Conservation (phyloP, 805 yeast species). For the Candida schatavii region DNA sequence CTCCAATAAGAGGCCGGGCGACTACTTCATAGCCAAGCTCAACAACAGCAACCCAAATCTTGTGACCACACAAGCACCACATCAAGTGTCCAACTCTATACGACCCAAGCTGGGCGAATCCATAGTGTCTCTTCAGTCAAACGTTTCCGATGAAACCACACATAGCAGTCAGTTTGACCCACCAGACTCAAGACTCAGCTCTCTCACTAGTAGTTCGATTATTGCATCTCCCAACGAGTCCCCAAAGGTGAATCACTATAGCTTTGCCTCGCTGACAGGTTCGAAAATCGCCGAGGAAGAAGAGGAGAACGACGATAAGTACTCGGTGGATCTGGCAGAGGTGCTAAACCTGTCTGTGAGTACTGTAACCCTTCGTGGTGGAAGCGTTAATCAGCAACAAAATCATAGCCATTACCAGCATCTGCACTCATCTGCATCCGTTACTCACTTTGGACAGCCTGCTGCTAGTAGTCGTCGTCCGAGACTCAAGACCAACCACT, state of each 20-base stretch:
- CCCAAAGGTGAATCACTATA: slow-evolving; percentile 11
- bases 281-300: slow-evolving; percentile 7
- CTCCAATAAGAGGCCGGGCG: slow-evolving; percentile 37
- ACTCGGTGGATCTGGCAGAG: slow-evolving; percentile 1
- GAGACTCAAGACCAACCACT: neutral
- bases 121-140: slow-evolving; percentile 27
- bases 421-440: slow-evolving; percentile 6
- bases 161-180: slow-evolving; percentile 31
- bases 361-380: neutral
- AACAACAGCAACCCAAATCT: slow-evolving; percentile 20
- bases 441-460: neutral
- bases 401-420: no score
- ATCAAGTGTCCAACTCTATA: no score
- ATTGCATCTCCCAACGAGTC: slow-evolving; percentile 15
- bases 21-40: slow-evolving; percentile 34
- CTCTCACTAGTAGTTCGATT: slow-evolving; percentile 29
- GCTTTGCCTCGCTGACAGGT: slow-evolving; percentile 8
- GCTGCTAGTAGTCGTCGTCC: neutral
- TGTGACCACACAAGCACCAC: slow-evolving; percentile 8
- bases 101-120: slow-evolving; percentile 36
- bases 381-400: neutral
- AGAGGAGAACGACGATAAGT: slow-evolving; percentile 7
- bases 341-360: neutral
- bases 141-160: slow-evolving; percentile 30
- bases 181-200: slow-evolving; percentile 36